Evolutionary conservation across 306 rosid genomes (phyloP).

Genomic region (Dalbergia cultrata): DNA sequence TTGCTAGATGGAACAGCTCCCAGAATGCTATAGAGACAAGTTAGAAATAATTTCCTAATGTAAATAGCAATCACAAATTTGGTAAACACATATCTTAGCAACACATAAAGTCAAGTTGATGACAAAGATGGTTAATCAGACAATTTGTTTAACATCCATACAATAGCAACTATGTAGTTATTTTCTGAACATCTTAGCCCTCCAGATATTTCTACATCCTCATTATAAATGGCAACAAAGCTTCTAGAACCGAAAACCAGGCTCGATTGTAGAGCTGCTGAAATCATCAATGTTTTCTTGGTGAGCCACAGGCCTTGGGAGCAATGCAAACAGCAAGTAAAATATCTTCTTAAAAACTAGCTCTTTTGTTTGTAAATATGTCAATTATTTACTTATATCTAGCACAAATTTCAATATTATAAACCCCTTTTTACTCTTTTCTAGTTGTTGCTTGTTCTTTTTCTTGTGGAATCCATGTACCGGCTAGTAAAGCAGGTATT

Average conservation of each 20-base stretch:
- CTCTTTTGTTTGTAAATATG: not conserved
- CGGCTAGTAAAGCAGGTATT: not conserved
- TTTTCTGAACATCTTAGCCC: not conserved
- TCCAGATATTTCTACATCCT: slow-evolving; percentile 10
- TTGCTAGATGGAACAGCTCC: not conserved
- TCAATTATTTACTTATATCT: not conserved
- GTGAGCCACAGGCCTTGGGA: slow-evolving; percentile 28
- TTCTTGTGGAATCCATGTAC: no score
- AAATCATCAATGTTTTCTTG: slow-evolving; percentile 32
- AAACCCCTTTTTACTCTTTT: no score
- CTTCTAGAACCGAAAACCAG: slow-evolving; percentile 46
- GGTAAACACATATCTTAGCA: slow-evolving; percentile 12
- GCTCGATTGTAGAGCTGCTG: slow-evolving; percentile 27
- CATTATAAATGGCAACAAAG: not conserved
- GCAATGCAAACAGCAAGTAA: slow-evolving; percentile 30
- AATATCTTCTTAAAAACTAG: slow-evolving; percentile 38
- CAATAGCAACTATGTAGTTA: no score
- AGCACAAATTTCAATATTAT: no score
- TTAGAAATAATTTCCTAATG: slow-evolving; percentile 5
- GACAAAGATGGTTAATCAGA: not conserved
- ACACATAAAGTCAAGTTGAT: slow-evolving; percentile 11
- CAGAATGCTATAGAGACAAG: not conserved
- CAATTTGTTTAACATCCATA: not conserved
- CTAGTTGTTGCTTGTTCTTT: no score
- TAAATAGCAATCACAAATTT: not conserved